Evolutionary conservation across 2,329 filamentous ascomycete species (phyloP), one percentile per base, ranked within the genome.

Genomic region (Shiraia sp.): DNA sequence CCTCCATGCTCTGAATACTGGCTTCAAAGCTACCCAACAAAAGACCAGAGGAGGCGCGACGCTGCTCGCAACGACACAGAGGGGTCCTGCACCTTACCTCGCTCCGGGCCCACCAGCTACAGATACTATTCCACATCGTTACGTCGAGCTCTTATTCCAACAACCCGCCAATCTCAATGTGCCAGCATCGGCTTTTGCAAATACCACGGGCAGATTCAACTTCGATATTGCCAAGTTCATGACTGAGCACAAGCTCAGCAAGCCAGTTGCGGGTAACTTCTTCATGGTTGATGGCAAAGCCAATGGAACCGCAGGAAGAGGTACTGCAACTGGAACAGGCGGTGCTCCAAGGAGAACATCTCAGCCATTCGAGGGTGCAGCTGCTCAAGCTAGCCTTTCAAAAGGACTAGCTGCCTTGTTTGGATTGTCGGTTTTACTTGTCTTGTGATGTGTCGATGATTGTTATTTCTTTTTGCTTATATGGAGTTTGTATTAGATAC

Each of bases 281-380:
- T 66, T 69, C 36, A 60, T 50, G 10, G 65, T 69, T 1, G 62
- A 65, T 47, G 63, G 64, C n/a, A 53, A 42, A 30, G 54, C 55
- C 25, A 49, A 26, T 19, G 41, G 35, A 12, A 45, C 32, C 10
- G 36, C 43, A 16, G 45, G 47, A 9, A 42, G 49, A 10, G 56
- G 41, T 2, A 50, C 45, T 8, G 40, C 43, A n/a, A 57, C 51
- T n/a, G 57, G 51, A 15, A 51, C 42, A 6, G 57, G 57, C 14
- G 49, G 37, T 23, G 45, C 33, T 16, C 40, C 41, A 10, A 51
- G 26, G 26, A 39, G 32, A 4, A 51, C 57, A 12, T 9, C 45
- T 9, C 29, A 37, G 40, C 53, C 58, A 2, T 64, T 64, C 16
- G 36, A 44, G n/a, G 61, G 61, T 17, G 45, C 40, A 6, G 57